Evolutionary conservation across 2,329 filamentous ascomycete genomes (phyloP).

Genomic region (Aspergillus fijiensis): DNA sequence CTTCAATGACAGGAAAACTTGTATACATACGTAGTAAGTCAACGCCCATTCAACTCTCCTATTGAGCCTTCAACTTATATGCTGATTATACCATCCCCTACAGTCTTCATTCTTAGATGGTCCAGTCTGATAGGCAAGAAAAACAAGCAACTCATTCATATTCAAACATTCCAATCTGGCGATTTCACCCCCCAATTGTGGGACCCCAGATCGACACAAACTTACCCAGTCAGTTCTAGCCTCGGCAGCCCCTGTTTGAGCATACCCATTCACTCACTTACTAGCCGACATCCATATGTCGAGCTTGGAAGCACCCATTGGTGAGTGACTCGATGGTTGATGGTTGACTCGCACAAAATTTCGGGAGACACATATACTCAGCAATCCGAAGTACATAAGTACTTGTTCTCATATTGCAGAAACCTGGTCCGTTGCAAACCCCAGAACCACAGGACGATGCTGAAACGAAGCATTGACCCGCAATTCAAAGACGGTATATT

Average conservation of each 20-base stretch:
- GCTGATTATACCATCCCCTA: too few species aligned
- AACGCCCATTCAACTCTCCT: too few species aligned
- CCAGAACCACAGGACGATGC: too few species aligned
- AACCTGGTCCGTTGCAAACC: too few species aligned
- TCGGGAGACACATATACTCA: background rate
- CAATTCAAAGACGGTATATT: too few species aligned
- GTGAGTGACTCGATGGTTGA: background rate
- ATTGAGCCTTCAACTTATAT: too few species aligned
- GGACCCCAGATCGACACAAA: background rate
- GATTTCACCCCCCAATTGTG: background rate
- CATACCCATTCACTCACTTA: background rate
- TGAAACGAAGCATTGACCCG: too few species aligned
- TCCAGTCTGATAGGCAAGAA: background rate
- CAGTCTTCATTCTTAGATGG: background rate
- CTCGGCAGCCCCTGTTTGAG: background rate
- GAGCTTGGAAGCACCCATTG: background rate
- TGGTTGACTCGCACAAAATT: background rate
- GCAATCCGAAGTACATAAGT: too few species aligned
- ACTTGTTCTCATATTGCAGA: too few species aligned
- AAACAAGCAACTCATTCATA: background rate
- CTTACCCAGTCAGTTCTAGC: background rate
- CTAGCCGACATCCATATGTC: background rate
- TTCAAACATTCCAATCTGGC: background rate
- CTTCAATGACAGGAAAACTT: too few species aligned
- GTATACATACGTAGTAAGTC: too few species aligned